Base-by-base conservation (phyloP, 2,329 filamentous ascomycete species). In the Phaeosphaeriaceae sp. region DNA sequence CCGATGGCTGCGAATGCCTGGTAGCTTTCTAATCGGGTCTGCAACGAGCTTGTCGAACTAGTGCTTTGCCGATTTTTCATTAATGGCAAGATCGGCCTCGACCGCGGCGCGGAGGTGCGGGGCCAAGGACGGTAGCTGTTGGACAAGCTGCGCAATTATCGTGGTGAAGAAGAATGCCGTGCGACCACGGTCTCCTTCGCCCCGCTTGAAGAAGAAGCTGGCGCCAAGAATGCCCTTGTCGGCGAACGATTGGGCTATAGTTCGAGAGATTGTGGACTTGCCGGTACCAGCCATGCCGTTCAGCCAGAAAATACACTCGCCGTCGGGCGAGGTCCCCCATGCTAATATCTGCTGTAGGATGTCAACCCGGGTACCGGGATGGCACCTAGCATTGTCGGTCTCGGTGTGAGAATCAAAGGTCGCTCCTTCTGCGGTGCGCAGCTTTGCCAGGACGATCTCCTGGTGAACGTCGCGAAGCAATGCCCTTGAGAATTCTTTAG, bases 131-230 rank as follows among this genome's bases (percentile, higher is more conserved):
- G 36, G 36, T 9, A 38, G 13, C 12, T 11, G 9, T 12, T 9
- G 13, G 18, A 26, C 15, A 12, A 39, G 13, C 12, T 16, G 3
- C 2, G 13, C 15, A 11, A 21, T 13, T n/a, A 39, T 28, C 9
- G 36, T 26, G 12, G 36, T 39, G n/a, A 39, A 39, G 20, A 39
- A 16, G 6, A 9, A 21, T 26, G 5, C 23, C 2, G 36, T 21
- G 13, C 18, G 21, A 15, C 44, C 15, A 5, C 26, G 41, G 12
- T 57, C 42, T 15, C 29, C 41, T 16, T 48, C 46, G 28, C 53
- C 50, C 30, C 42, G 2, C 12, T 30, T 37, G 44, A 59, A 59
- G 48, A 59, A 57, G 39, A 59, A 59, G 44, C 45, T 54, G 20
- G 47, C 56, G 1, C 50, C 53, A 3, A 56, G 39, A 8, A 17